Evolutionary conservation across 2,329 filamentous ascomycete species (phyloP).

Genomic region (Coniella vitis): DNA sequence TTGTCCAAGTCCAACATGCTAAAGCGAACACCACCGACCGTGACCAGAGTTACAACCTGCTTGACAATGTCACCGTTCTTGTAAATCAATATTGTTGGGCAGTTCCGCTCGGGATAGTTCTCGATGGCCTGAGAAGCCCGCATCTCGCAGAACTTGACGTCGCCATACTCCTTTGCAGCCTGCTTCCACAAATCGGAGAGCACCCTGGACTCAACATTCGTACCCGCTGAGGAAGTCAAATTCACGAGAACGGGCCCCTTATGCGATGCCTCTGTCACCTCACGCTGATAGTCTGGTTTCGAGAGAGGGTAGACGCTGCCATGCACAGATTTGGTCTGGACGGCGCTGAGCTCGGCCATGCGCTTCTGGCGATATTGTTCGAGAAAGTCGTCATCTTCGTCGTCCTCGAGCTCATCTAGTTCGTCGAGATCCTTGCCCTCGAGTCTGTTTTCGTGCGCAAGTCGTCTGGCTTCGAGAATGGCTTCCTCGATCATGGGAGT

Average conservation of each 20-base stretch:
- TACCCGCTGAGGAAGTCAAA: slow-evolving; percentile 64
- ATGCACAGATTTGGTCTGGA: slow-evolving; percentile 72
- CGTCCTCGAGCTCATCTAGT: slow-evolving; percentile 86
- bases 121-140: slow-evolving; percentile 89
- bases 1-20: slow-evolving; percentile 71
- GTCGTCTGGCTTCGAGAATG: slow-evolving; percentile 69
- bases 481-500: slow-evolving; percentile 96
- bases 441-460: slow-evolving; percentile 86
- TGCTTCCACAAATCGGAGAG: slow-evolving; percentile 81
- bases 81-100: slow-evolving; percentile 89
- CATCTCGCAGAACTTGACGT: slow-evolving; percentile 98
- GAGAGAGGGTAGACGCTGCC: slow-evolving; percentile 90
- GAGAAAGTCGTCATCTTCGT: slow-evolving; percentile 89
- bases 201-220: slow-evolving; percentile 78
- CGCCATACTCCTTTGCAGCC: slow-evolving; percentile 77
- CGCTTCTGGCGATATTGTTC: slow-evolving; percentile 84
- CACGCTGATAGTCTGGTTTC: slow-evolving; percentile 85
- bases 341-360: slow-evolving; percentile 68
- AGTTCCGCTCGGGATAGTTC: slow-evolving; percentile 91
- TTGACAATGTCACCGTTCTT: slow-evolving; percentile 85
- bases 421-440: slow-evolving; percentile 95
- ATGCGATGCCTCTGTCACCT: slow-evolving; percentile 85
- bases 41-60: slow-evolving; percentile 84
- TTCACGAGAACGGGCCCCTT: slow-evolving; percentile 68
- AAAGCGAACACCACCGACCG: slow-evolving; percentile 66